Base-by-base conservation (phyloP, 2,329 filamentous ascomycete genomes). In the Penicillium concentricum region DNA sequence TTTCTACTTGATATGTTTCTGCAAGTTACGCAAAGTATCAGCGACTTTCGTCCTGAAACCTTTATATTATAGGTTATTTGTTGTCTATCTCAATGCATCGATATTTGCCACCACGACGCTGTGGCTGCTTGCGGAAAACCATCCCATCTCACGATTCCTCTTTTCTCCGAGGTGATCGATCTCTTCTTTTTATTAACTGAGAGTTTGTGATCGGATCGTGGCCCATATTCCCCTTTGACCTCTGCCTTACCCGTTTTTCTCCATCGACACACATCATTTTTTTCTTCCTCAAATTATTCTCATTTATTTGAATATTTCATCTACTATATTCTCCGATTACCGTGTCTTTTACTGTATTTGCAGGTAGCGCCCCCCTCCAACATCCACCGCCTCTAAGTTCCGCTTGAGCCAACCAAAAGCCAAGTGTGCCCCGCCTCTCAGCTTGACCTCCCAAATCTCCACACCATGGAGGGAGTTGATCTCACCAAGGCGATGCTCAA, bases 401-500 rank as follows among this genome's bases (percentile, higher is more conserved):
- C 54, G 35, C 34, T 41, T 43, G 50, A 47, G 50, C 55, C 55
- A 57, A 54, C 49, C 54, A 54, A 57, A 56, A 56, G 54, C 56
- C 54, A 39, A 39, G 52, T 55, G 58, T 66, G 64, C 63, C 63
- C 63, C 63, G 63, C 64, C 63, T 60, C 66, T 60, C 61, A 63
- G 53, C 55, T 56, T 46, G 45, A 57, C 56, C 58, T 49, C 46
- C 54, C 51, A 48, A 50, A 59, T 53, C 61, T 61, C 60, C 56
- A 61, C 61, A 84, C 68, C 66, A 87, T 87, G 84, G 86, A 87
- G 78, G 83, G 84, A 70, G 79, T 79, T 70, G 83, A 85, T 67
- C 81, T 86, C 69, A 86, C 84, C 69, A 85, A 86, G 74, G 82
- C 83, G 55, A 84, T 84, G 68, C 82, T 87, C 74, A 84, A 83